Evolutionary conservation across 768 basidiomycete species (phyloP), one percentile per base, ranked within the genome.

Genomic region (Termitomyces sp.): DNA sequence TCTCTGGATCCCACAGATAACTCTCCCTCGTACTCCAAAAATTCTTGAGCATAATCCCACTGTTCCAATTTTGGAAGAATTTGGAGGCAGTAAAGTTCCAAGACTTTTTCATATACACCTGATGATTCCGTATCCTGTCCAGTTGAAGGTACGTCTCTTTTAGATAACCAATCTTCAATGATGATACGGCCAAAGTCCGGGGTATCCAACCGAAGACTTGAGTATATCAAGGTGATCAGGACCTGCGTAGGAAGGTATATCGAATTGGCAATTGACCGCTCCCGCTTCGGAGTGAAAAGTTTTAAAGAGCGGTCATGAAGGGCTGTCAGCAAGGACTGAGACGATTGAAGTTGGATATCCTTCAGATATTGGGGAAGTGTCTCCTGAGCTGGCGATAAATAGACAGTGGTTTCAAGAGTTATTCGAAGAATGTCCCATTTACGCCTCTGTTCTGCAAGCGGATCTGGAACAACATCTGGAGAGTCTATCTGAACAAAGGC

Each of bases 351-450:
- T 14, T 87, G 72, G 45, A 80, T 75, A 10, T 77, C 74, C 33
- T 79, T 78, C 28, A 90, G 72, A 0, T 79, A 56, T 22, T 76
- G 71, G 0, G 88, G 87, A 14, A 88, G 69, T 9, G 65, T 62
- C 3, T 76, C 74, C 6, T 71, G 66, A 26, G 84, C 80, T 1
- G 83, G 81, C 0, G 87, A 79, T 14, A 82, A 68, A 65, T 88
- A 90, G 28, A 89, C 71, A 0, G 86, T 90, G 1, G 86, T 83
- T 67, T 93, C 90, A 55, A 92, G 79, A 0, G 90, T 93, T 60
- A 94, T 87, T 26, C 92, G 81, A 7, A 94, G 83, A 56, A 94
- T 84, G 65, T 94, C 91, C 92, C 92, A 94, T 73, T 92, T 92
- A 56, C 85, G 77, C 18, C 91, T 83, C 59, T 84, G 74, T 22